Evolutionary conservation across 2,329 filamentous ascomycete species (phyloP), one percentile per base, ranked within the genome.

Genomic region (Fonsecaea monophora): DNA sequence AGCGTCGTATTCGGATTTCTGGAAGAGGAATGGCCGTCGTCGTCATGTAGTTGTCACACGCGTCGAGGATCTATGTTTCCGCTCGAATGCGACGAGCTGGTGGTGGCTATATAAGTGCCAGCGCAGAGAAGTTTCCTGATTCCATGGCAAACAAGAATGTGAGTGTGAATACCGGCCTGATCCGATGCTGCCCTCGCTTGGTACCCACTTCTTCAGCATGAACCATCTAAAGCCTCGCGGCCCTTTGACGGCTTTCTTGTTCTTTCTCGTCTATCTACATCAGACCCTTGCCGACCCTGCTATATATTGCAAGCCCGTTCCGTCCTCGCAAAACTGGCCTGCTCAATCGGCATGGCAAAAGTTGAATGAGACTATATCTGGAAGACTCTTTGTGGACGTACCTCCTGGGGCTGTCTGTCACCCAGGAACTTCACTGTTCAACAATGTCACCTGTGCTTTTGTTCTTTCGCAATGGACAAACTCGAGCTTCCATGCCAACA

Each of bases 391-490:
- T 40, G 55, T 4, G 21, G 35, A 37, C 18, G 25, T 40, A 3
- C 55, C 55, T n/a, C 55, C 55, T 58, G 55, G 55, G 30, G 18
- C 55, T 42, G 55, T 58, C 55, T 58, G 55, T 15, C 55, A 58
- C 25, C 55, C 55, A 12, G 55, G 18, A 40, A 37, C n/a, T 12
- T 1, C 37, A n/a, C 25, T 21, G 18, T 58, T 40, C 25, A 21
- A 58, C 37, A 58, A 58, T n/a, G 37, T 18, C 55, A 58, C 37
- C 3, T 58, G 55, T 32, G 37, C 37, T 8, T 37, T 58, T 25
- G 55, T 58, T 6, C 35, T 40, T 21, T 30, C 37, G 7, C 55
- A 40, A 40, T 58, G 55, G 55, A 45, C 55, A 4, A 42, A 37
- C 25, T 58, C 55, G 18, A 30, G 18, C n/a, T 58, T 58, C n/a